Conservation (phyloP, 2,329 filamentous ascomycete species). For the Calonectria pauciramosa region DNA sequence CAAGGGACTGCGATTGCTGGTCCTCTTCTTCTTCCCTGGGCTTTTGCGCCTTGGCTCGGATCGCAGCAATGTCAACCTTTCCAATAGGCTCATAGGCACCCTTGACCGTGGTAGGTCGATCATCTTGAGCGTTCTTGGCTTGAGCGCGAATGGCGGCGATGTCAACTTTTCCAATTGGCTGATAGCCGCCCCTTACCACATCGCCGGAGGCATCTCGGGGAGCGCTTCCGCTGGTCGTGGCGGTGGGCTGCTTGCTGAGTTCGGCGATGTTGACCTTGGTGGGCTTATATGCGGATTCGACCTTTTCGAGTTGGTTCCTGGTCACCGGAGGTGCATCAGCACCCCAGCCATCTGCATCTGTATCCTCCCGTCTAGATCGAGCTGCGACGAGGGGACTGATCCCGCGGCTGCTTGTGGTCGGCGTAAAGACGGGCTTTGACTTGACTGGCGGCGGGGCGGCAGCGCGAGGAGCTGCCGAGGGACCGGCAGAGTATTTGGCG, state of each 20-base stretch:
- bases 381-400: slow-evolving; percentile 77
- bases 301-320: slow-evolving; percentile 89
- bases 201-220: slow-evolving; percentile 63
- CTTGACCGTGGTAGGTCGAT: slow-evolving; percentile 87
- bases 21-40: slow-evolving; percentile 58
- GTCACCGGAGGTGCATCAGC: slow-evolving; percentile 92
- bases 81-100: slow-evolving; percentile 95
- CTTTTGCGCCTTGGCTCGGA: slow-evolving; percentile 85
- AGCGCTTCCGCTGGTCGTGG: slow-evolving; percentile 71
- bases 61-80: slow-evolving; percentile 97
- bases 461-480: slow-evolving; percentile 65
- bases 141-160: slow-evolving; percentile 89
- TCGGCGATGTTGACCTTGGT: slow-evolving; percentile 95
- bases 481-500: slow-evolving; percentile 87
- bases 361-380: slow-evolving; percentile 72
- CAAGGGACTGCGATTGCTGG: slow-evolving; percentile 70
- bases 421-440: slow-evolving; percentile 93
- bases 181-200: slow-evolving; percentile 88
- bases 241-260: slow-evolving; percentile 79
- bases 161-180: slow-evolving; percentile 97
- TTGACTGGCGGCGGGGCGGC: slow-evolving; percentile 78
- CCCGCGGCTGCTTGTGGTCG: slow-evolving; percentile 69
- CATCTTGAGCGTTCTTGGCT: slow-evolving; percentile 78
- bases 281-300: slow-evolving; percentile 91
- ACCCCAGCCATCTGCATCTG: slow-evolving; percentile 94